phyloP scores from a whole-genome alignment of 2,329 filamentous ascomycete genomes.

The Colletotrichum sojae region DNA sequence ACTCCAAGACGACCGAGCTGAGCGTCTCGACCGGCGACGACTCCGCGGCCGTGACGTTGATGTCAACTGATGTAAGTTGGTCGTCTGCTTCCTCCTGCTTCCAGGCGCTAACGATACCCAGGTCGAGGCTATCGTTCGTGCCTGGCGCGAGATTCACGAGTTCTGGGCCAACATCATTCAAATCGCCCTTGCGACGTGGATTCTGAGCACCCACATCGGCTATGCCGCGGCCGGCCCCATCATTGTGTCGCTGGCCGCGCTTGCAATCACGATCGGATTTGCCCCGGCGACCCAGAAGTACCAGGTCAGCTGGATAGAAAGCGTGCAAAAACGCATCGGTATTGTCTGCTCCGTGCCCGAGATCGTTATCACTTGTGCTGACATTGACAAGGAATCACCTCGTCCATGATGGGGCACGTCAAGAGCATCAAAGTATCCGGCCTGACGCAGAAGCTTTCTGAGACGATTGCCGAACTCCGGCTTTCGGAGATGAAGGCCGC shows the following conservation, averaged over 20 bases:
- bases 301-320: conserved; percentile 60
- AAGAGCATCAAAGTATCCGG: conserved; percentile 67
- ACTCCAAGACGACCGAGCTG: conserved; percentile 44
- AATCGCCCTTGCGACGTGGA: conserved; percentile 51
- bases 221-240: conserved; percentile 52
- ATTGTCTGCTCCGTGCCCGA: conserved; percentile 38
- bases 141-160: conserved; percentile 53
- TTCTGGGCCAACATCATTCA: conserved; percentile 55
- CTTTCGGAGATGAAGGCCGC: conserved; percentile 44
- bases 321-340: conserved; percentile 63
- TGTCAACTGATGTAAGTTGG: conserved; percentile 49
- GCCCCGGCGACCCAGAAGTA: conserved; percentile 49
- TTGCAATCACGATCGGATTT: conserved; percentile 46
- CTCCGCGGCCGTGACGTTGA: conserved; percentile 45
- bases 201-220: conserved; percentile 52
- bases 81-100: not conserved
- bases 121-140: conserved; percentile 55
- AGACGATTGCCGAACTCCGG: conserved; percentile 42
- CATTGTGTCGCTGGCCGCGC: conserved; percentile 47
- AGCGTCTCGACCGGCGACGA: conserved; percentile 41
- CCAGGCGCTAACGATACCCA: conserved; percentile 20
- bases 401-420: conserved; percentile 63
- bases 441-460: conserved; percentile 56
- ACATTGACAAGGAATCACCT: conserved; percentile 55
- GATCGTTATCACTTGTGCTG: not conserved